Conservation (phyloP, 768 basidiomycete species). For the Russula earlei region DNA sequence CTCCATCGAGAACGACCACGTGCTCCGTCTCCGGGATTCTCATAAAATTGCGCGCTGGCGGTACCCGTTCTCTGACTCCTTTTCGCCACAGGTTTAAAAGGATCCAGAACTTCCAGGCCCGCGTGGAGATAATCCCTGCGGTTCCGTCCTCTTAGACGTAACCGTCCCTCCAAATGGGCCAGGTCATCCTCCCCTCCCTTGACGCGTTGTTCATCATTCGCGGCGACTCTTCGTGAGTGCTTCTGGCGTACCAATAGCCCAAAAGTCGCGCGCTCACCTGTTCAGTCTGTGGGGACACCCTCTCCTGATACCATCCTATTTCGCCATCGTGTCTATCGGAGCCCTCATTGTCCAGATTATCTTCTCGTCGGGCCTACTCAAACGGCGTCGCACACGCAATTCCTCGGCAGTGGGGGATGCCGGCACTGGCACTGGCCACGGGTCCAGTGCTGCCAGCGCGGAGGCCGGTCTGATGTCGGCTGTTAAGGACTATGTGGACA, state of each 20-base stretch:
- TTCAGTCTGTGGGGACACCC: constrained; percentile 12
- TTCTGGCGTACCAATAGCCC: too few species aligned
- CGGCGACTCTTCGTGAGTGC: background rate
- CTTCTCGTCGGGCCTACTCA: background rate
- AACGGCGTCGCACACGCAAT: background rate
- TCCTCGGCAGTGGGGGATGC: background rate
- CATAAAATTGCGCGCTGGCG: too few species aligned
- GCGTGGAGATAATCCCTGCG: too few species aligned
- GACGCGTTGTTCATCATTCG: background rate
- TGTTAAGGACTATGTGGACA: constrained; percentile 28
- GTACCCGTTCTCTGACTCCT: too few species aligned
- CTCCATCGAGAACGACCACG: too few species aligned
- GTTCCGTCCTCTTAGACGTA: too few species aligned
- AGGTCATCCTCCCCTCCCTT: background rate
- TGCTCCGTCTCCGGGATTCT: too few species aligned
- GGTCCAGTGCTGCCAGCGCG: background rate
- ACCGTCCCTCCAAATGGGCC: background rate
- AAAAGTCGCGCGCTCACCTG: too few species aligned
- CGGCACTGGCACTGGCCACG: background rate
- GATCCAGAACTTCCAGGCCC: too few species aligned
- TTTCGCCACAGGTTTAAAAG: too few species aligned
- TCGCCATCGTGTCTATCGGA: background rate
- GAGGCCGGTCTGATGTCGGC: constrained; percentile 11
- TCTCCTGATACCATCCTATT: constrained; percentile 13
- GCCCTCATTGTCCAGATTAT: constrained; percentile 1